Evolutionary conservation across 345 rosid genomes (phyloP).

Genomic region (Eucalyptus regnans): DNA sequence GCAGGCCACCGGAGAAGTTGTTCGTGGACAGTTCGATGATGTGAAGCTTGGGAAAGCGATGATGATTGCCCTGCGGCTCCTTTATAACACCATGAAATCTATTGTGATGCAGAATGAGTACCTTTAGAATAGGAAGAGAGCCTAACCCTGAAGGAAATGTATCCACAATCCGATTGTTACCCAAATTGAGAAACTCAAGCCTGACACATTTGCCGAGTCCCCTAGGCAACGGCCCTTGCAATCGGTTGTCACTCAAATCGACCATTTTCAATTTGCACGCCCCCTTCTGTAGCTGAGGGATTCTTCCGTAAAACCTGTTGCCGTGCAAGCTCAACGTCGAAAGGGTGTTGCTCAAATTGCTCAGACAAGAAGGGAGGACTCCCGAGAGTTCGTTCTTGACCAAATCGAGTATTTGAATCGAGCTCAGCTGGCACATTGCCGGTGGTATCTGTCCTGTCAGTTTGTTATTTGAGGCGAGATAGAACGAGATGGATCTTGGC

Average conservation of each 20-base stretch:
- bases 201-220: background rate
- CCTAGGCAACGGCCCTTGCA: background rate
- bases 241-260: background rate
- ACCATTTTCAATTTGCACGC: background rate
- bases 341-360: background rate
- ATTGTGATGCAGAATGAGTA: background rate
- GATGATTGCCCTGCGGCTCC: background rate
- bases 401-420: background rate
- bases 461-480: background rate
- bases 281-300: background rate
- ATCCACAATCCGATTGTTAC: background rate
- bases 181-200: background rate
- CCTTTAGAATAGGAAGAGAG: background rate
- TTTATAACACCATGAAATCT: background rate
- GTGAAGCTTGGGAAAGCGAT: background rate
- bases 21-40: background rate
- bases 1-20: background rate
- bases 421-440: background rate
- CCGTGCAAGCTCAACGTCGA: background rate
- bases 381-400: background rate
- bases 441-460: background rate
- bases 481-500: background rate
- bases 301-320: background rate
- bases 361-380: background rate
- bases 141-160: background rate